A percentile compares a stretch with the other conserved stretches of the same genome.
phyloP scores from a whole-genome alignment of 805 yeast species.

The Lipomyces mesembrius region DNA sequence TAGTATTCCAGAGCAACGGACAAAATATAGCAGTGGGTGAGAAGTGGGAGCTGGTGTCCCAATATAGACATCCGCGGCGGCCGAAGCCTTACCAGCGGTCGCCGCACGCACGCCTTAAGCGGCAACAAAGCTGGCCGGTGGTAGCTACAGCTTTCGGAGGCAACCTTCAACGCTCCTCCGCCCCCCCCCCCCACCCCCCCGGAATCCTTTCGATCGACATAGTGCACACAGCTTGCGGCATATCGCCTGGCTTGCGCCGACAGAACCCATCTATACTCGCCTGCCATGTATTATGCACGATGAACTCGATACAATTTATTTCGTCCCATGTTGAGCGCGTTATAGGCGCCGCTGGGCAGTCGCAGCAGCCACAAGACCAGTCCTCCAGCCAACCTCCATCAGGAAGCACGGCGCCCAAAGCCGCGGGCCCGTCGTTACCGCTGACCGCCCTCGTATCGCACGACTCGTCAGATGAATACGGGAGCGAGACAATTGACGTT shows the following conservation, averaged over 20 bases:
- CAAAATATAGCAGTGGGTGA: too few relatives aligned
- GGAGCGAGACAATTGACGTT: background rate
- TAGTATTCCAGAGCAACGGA: too few relatives aligned
- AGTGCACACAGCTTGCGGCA: background rate
- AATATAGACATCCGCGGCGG: too few relatives aligned
- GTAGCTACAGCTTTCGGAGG: too few relatives aligned
- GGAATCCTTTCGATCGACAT: too few relatives aligned
- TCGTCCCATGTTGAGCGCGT: slow-evolving; percentile 38
- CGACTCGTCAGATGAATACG: background rate
- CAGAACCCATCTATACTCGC: slow-evolving; percentile 2
- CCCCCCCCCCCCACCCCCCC: too few relatives aligned
- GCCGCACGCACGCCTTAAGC: too few relatives aligned
- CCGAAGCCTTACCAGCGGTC: too few relatives aligned
- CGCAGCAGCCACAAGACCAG: slow-evolving; percentile 12
- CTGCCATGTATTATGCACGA: slow-evolving; percentile 13
- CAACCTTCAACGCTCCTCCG: too few relatives aligned
- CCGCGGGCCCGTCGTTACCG: slow-evolving; percentile 1
- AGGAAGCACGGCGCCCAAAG: background rate
- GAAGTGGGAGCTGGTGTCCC: too few relatives aligned
- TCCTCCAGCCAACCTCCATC: background rate
- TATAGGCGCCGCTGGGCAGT: slow-evolving; percentile 20
- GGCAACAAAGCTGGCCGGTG: too few relatives aligned
- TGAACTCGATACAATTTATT: slow-evolving; percentile 37
- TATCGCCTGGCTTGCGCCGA: background rate
- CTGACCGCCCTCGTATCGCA: slow-evolving; percentile 5